Evolutionary conservation across 2,329 filamentous ascomycete genomes (phyloP), one percentile per base, ranked within the genome.

Genomic region (Dendrostoma leiphaemia): DNA sequence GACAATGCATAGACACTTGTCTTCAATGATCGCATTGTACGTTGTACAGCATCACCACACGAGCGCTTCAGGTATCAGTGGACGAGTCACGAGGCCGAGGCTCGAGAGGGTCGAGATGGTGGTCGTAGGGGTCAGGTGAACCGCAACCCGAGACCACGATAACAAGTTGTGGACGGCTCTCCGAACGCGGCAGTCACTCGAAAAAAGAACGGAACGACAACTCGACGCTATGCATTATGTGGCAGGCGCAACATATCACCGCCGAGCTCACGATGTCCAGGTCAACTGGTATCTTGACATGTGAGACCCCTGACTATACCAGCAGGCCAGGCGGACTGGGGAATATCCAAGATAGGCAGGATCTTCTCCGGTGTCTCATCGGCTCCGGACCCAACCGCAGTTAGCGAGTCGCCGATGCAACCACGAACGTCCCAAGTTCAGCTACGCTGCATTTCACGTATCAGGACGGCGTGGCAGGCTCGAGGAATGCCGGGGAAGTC

Each of bases 111-210:
- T 21, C 31, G 21, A 15, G 19, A 35, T 35, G 49, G 44, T 34
- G 41, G 48, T n/a, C 48, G 49, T 53, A 44, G 53, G 53, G 53
- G 53, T 48, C 49, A 43, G 48, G 45, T 46, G 51, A 32, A 45
- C n/a, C 51, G 28, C 37, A 45, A 31, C 53, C 50, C 44, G 34
- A 28, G 43, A 34, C 24, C 44, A 40, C 44, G 51, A 44, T 35
- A 35, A 28, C 37, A 26, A 26, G 6, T 26, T 23, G 38, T 15
- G 38, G 38, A 41, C 29, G 13, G 17, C 6, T 19, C 15, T 7
- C 29, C 28, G 29, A 41, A 26, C 28, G 19, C 48, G 37, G 48
- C 23, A 26, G 23, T 15, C 31, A n/a, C 6, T 8, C 29, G 28
- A 44, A 10, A 17, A 15, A 35, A 6, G 15, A n/a, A 9, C 26